These are phyloP conservation scores for Erythrophleum fordii DNA, from an alignment of 306 rosid genomes.

Conservation along the genomic window DNA sequence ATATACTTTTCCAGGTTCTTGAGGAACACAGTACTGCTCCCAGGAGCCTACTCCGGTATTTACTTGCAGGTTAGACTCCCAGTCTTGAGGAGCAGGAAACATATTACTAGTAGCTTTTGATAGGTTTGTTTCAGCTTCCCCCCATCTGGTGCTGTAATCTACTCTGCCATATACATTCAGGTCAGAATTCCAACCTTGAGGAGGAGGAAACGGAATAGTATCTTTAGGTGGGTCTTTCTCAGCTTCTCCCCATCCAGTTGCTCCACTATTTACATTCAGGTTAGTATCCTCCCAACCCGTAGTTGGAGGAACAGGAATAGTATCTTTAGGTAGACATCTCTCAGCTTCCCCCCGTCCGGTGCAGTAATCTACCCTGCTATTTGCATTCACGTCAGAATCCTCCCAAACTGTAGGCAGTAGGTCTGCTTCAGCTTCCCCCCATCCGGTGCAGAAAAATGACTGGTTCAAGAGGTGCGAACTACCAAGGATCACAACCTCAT, in stretches of 20 bases:
- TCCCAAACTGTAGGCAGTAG: not conserved
- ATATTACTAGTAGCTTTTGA: constrained; percentile 39
- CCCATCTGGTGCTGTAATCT: constrained; percentile 18
- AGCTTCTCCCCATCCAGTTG: constrained; percentile 4
- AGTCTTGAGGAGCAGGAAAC: constrained; percentile 29
- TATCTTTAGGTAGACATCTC: constrained; percentile 17
- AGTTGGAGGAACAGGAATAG: constrained; percentile 14
- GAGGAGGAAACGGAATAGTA: constrained; percentile 9
- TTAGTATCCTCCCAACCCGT: constrained; percentile 4
- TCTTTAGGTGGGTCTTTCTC: constrained; percentile 33
- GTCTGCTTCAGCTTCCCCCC: constrained; percentile 30
- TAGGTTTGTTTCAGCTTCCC: constrained; percentile 38
- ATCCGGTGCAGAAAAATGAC: constrained; percentile 45
- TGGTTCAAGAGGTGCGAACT: constrained; percentile 50
- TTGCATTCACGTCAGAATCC: constrained; percentile 1
- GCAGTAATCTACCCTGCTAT: not conserved
- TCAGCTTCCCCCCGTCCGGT: constrained; percentile 38
- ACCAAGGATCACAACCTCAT: constrained; percentile 43
- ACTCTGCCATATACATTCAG: not conserved
- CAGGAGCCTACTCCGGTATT: constrained; percentile 44
- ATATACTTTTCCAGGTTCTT: constrained; percentile 31
- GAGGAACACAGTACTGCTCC: constrained; percentile 36
- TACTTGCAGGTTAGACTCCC: constrained; percentile 28
- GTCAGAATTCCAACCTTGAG: constrained; percentile 2
- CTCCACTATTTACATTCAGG: constrained; percentile 31